Evolutionary conservation across 257 asterid species (phyloP), one percentile per base, ranked within the genome.

Genomic region (Paraleonurus japonicus): DNA sequence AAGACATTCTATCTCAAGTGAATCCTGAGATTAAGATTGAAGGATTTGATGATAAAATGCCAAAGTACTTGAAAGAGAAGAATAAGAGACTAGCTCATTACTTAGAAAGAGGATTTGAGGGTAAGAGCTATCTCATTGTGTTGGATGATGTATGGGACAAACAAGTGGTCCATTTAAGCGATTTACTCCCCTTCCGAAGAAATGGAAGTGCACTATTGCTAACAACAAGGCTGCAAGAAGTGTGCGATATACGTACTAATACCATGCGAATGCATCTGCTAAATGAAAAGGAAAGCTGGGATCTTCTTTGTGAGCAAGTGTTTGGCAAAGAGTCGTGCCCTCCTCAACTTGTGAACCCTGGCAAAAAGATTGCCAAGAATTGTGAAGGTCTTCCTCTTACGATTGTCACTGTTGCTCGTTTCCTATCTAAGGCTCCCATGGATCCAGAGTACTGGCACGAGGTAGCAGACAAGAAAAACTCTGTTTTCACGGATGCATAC

Each of bases 151-250:
- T 26, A 3, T 26, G 30, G 2, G 30, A 26, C 1, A 26, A 26
- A 7, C 0, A 8, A 0, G 64, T 5, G 73, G 9, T 65, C 19
- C 11, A 2, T 3, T 79, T 26, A 69, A 12, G 26, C 2, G n/a
- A 5, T 3, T 33, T 57, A 8, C 23, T 78, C 41, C 81, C 86
- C 1, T 55, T 75, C 35, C 76, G 76, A 5, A 27, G 28, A 1
- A 70, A 55, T 4, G 82, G 76, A 17, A 79, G 82, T n/a, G 33
- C 24, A 5, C 27, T 82, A 50, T 2, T 82, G 17, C 3, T 82
- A 3, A 82, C 86, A 1, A 76, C 80, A 24, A 71, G 80, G 63
- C 37, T 70, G 7, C 37, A 19, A 1, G 8, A 17, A 2, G 30
- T 70, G 13, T 57, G 45, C 22, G 28, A 6, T 0, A 2, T 13